Percentiles rank a stretch among this genome's conserved stretches.
phyloP scores from a whole-genome alignment of 306 rosid genomes.

The Castanea mollissima region DNA sequence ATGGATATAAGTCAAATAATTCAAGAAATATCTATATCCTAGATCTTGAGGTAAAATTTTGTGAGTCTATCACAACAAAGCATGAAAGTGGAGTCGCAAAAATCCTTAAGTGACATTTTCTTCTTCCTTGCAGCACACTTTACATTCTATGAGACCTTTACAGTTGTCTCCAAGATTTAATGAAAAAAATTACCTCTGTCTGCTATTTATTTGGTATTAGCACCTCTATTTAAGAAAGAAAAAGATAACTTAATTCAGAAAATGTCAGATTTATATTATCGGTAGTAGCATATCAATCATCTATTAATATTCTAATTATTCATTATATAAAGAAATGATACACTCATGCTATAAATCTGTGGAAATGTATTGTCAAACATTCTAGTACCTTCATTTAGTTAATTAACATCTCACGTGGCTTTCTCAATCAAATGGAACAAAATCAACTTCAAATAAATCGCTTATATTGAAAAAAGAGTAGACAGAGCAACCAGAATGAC shows the following conservation, averaged over 20 bases:
- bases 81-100: not conserved
- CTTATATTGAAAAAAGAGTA: not conserved
- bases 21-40: not conserved
- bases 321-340: too few species aligned
- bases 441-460: not conserved
- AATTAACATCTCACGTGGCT: not conserved
- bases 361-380: too few species aligned
- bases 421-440: not conserved
- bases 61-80: not conserved
- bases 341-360: too few species aligned
- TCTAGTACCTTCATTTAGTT: too few species aligned
- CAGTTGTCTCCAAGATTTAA: too few species aligned
- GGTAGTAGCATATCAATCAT: too few species aligned
- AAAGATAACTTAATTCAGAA: too few species aligned
- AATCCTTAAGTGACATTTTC: not conserved
- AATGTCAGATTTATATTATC: too few species aligned
- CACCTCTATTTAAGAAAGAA: too few species aligned
- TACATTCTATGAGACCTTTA: not conserved
- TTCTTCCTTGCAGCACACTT: not conserved
- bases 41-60: not conserved
- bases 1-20: not conserved
- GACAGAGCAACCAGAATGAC: not conserved
- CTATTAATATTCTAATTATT: too few species aligned
- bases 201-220: too few species aligned
- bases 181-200: too few species aligned